phyloP scores from a whole-genome alignment of 106 monocot species.

The Triglochin maritima region DNA sequence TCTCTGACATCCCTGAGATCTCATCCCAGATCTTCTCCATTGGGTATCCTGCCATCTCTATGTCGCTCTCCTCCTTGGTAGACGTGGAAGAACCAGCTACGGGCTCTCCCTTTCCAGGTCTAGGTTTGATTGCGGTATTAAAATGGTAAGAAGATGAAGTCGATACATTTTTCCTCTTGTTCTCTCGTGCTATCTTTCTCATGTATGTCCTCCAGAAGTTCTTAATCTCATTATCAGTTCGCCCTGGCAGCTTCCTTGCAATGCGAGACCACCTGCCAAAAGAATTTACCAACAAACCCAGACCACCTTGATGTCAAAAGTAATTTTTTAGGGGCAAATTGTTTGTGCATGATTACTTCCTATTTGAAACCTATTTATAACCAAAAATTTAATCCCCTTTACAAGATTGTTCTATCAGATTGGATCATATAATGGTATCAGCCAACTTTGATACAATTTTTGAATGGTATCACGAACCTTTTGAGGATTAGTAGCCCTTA shows the following conservation, averaged over 20 bases:
- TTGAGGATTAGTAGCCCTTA: too few relatives aligned
- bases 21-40: constrained; percentile 80
- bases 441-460: too few relatives aligned
- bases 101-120: not conserved
- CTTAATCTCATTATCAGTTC: constrained; percentile 71
- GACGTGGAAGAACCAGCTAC: not conserved
- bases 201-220: constrained; percentile 67
- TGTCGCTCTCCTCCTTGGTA: not conserved
- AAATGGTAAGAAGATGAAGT: constrained; percentile 22
- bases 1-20: constrained; percentile 19
- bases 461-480: too few relatives aligned
- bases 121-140: not conserved
- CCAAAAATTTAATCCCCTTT: too few relatives aligned
- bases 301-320: not conserved
- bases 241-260: constrained; percentile 46
- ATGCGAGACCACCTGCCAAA: constrained; percentile 49
- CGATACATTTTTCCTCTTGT: constrained; percentile 5
- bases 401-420: too few relatives aligned
- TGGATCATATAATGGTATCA: too few relatives aligned
- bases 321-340: too few relatives aligned
- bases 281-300: not conserved
- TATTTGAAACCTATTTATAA: too few relatives aligned
- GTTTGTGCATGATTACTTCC: too few relatives aligned
- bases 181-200: constrained; percentile 38
- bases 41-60: constrained; percentile 6